A percentile compares a stretch with the other conserved stretches of the same genome.
Evolutionary conservation across 2,329 filamentous ascomycete genomes (phyloP).

Genomic region (Hypoxylon sp.): DNA sequence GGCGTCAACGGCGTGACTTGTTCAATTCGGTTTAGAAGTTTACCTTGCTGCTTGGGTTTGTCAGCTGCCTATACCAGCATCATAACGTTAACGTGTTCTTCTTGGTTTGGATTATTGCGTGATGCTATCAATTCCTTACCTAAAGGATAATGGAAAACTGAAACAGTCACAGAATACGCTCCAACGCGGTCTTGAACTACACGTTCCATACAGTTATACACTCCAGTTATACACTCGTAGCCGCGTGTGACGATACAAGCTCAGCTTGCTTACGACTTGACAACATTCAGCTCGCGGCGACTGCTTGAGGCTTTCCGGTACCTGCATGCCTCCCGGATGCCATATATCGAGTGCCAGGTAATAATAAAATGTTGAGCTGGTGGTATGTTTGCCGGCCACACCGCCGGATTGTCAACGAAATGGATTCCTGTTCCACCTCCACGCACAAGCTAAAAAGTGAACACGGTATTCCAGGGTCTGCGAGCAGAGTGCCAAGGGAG

Average conservation of each 20-base stretch:
- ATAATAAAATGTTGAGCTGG: too few species aligned
- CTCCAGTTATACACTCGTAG: background rate
- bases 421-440: background rate
- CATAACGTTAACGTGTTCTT: too few species aligned
- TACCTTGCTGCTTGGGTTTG: too few species aligned
- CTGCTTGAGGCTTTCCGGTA: background rate
- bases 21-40: background rate
- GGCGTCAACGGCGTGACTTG: background rate
- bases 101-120: background rate
- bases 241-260: background rate
- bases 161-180: too few species aligned
- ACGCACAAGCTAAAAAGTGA: background rate
- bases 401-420: slow-evolving; percentile 24
- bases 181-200: too few species aligned
- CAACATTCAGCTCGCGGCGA: slow-evolving; percentile 1
- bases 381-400: slow-evolving; percentile 8
- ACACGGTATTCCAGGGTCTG: slow-evolving; percentile 20
- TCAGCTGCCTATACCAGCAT: too few species aligned
- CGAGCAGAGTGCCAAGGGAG: slow-evolving; percentile 1
- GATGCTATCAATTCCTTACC: too few species aligned
- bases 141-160: too few species aligned
- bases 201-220: too few species aligned
- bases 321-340: slow-evolving; percentile 11
- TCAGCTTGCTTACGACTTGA: background rate
- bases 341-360: slow-evolving; percentile 4